phyloP scores from a whole-genome alignment of 768 basidiomycete species.

The Kwoniella heveanensis region DNA sequence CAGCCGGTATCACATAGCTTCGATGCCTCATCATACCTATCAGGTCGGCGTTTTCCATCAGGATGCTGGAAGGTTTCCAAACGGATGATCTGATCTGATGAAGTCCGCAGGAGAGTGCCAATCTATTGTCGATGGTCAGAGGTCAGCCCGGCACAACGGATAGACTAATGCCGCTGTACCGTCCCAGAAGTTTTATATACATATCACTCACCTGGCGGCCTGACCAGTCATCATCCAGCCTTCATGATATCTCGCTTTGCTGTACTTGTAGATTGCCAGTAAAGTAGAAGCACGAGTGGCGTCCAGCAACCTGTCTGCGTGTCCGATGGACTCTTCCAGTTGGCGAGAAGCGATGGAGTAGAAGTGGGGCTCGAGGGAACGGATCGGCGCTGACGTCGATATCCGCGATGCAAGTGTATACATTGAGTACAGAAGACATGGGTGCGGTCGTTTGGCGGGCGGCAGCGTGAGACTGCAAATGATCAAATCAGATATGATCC shows the following conservation, averaged over 20 bases:
- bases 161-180: too few relatives aligned
- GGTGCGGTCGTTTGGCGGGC: conserved; percentile 43
- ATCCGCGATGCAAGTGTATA: conserved; percentile 42
- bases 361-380: conserved; percentile 43
- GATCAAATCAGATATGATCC: too few relatives aligned
- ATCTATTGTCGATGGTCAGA: conserved; percentile 8
- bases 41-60: conserved; percentile 32
- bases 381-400: conserved; percentile 37
- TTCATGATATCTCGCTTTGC: conserved; percentile 45
- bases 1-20: conserved; percentile 38
- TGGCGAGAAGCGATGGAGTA: conserved; percentile 36
- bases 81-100: conserved; percentile 41
- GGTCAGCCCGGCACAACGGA: too few relatives aligned
- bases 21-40: conserved; percentile 42
- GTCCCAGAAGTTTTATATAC: too few relatives aligned
- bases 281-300: conserved; percentile 40
- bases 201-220: conserved; percentile 37
- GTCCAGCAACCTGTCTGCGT: conserved; percentile 42
- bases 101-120: conserved; percentile 44
- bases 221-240: conserved; percentile 47
- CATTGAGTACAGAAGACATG: conserved; percentile 48
- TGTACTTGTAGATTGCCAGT: conserved; percentile 45
- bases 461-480: conserved; percentile 47
- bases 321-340: conserved; percentile 37
- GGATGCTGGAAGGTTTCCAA: conserved; percentile 23